These are phyloP conservation scores for Marchantia polymorpha DNA, from an alignment of 225 moss, liverwort and hornwort species.

Conservation along the genomic window DNA sequence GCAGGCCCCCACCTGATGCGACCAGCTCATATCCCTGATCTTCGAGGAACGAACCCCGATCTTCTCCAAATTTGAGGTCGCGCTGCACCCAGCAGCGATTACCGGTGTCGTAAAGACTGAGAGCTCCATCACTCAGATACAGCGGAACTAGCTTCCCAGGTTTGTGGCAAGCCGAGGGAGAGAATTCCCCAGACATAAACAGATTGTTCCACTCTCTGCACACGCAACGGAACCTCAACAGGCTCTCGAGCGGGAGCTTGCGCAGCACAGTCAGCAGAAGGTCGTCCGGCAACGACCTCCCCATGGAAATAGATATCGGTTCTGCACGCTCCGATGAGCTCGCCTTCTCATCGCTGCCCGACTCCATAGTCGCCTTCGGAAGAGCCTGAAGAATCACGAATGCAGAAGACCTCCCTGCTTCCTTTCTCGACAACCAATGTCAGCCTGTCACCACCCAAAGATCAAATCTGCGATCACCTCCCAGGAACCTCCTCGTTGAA, in stretches of 20 bases:
- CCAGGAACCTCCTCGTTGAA: no score
- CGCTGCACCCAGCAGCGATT: neutral
- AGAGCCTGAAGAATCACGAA: no score
- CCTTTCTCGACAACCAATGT: no score
- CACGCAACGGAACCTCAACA: constrained; percentile 4
- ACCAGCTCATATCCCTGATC: no score
- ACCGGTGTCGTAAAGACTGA: neutral
- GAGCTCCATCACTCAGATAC: neutral
- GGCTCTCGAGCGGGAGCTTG: neutral
- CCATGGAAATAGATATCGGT: no score
- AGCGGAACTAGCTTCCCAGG: constrained; percentile 11
- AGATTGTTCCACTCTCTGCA: constrained; percentile 9
- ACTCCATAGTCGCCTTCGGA: constrained; percentile 6
- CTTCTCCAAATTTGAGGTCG: neutral
- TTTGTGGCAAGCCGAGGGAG: neutral
- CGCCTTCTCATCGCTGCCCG: no score
- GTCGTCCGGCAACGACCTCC: neutral
- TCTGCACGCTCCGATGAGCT: no score
- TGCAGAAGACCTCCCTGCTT: no score
- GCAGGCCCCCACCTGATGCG: no score
- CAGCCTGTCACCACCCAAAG: no score
- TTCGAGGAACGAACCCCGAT: neutral
- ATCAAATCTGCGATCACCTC: no score
- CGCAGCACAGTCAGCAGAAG: neutral
- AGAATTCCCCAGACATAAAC: neutral